Evolutionary conservation across 495 filamentous ascomycete species (phyloP), one percentile per base, ranked within the genome.

Genomic region (Penicillium tannophilum): DNA sequence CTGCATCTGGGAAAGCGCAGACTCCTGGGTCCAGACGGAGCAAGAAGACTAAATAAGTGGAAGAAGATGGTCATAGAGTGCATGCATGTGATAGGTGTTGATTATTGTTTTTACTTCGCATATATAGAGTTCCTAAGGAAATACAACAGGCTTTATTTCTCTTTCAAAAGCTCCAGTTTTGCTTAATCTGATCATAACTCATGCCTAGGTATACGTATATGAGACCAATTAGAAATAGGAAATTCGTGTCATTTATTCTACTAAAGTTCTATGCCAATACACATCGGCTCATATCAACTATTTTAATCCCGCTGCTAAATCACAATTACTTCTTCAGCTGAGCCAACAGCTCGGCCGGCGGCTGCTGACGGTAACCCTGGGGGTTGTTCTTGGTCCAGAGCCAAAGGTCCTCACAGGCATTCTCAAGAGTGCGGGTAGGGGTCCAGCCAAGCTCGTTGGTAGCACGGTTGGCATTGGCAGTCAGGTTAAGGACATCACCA

Each of bases 331-430:
- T 81, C 78, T 91, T 87, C 64, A 94, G 70, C 65, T 81, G 79
- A 55, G 89, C 87, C 28, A 97, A 68, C 64, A 98, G 81, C 72
- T 89, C 87, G 58, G 91, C 84, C 31, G 94, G 94, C 20, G 94
- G 92, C 62, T 90, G 77, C 76, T 97, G 93, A 52, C 91, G 82
- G 78, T 98, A 98, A 17, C 94, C 94, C 78, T 91, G 84, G 43
- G 94, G 94, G 77, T 98, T 98, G 77, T 97, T 98, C 73, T 89
- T 84, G 2, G 85, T 87, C 94, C 94, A 98, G 67, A 85, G 87
- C 94, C 94, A 98, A 56, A 98, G 82, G 70, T 98, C 92, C 69
- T 86, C 86, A 73, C 94, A 98, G 11, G 92, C 91, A 69, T 96
- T 83, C 77, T 98, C 92, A 67, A 98, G 83, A 16, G 91, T 93